A percentile compares a stretch with the other conserved stretches of the same genome.
These are phyloP conservation scores for Porcisia hertigi DNA, from an alignment of 208 protist genomes.

Conservation along the genomic window DNA sequence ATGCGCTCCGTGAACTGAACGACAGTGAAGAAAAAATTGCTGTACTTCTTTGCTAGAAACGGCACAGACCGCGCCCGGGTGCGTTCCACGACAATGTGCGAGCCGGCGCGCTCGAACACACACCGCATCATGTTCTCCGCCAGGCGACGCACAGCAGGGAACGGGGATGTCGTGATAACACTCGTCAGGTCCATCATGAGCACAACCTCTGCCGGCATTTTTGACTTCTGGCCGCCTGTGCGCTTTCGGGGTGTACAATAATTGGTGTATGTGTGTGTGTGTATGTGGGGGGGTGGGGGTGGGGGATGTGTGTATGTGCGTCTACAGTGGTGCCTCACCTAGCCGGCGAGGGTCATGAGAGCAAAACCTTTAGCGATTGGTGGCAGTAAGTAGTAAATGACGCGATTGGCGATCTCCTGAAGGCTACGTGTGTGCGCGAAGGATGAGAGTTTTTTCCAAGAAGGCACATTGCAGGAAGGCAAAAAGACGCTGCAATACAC, in stretches of 20 bases:
- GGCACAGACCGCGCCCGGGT: constrained; percentile 34
- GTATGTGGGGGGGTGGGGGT: background rate
- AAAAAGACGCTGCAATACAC: too few species aligned
- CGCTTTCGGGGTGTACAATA: background rate
- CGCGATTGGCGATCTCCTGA: too few species aligned
- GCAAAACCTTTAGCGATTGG: too few species aligned
- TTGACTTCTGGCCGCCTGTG: background rate
- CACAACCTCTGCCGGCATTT: constrained; percentile 76
- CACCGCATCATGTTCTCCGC: constrained; percentile 75
- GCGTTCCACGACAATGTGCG: constrained; percentile 50
- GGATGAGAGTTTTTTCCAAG: too few species aligned
- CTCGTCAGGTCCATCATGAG: constrained; percentile 79
- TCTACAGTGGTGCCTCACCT: too few species aligned
- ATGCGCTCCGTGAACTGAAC: constrained; percentile 64
- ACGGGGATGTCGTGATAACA: constrained; percentile 68
- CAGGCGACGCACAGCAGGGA: constrained; percentile 61
- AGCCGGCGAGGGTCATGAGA: too few species aligned
- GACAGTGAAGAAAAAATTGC: constrained; percentile 72
- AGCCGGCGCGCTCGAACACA: constrained; percentile 62
- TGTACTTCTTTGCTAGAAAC: constrained; percentile 71
- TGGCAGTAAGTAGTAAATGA: too few species aligned
- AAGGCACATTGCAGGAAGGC: too few species aligned
- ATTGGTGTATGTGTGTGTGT: background rate
- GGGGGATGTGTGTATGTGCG: background rate
- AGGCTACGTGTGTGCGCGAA: too few species aligned